Conservation (phyloP, 2,329 filamentous ascomycete genomes). For the Rhynchosporium graminicola region DNA sequence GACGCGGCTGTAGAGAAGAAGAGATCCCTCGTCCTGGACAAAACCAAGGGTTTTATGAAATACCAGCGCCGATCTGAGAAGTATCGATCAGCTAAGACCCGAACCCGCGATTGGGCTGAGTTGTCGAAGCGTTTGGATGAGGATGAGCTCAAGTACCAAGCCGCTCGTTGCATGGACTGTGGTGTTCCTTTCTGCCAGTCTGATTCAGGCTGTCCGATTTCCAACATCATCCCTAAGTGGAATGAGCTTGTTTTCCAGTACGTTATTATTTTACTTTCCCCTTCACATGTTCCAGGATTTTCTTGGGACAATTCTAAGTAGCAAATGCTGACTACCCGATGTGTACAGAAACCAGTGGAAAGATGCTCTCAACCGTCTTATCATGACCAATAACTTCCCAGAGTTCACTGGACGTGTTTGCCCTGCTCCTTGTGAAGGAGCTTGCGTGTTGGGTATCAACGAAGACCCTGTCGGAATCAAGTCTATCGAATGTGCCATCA, state of each 20-base stretch:
- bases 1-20: constrained; percentile 88
- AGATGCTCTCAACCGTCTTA: constrained; percentile 84
- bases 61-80: constrained; percentile 92
- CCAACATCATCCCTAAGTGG: constrained; percentile 97
- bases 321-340: background rate
- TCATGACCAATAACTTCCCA: constrained; percentile 98
- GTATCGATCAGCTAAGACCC: constrained; percentile 80
- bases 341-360: constrained; percentile 68
- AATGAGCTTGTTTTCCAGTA: constrained; percentile 72
- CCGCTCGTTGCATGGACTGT: constrained; percentile 97
- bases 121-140: constrained; percentile 84
- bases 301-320: background rate
- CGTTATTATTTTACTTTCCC: too few species aligned
- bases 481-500: constrained; percentile 96
- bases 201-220: constrained; percentile 92
- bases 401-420: constrained; percentile 98
- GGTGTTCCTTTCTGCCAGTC: constrained; percentile 98
- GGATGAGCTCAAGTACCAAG: constrained; percentile 95
- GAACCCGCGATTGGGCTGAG: constrained; percentile 92
- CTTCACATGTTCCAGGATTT: too few species aligned
- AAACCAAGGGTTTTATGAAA: constrained; percentile 97
- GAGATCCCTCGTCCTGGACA: constrained; percentile 89
- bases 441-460: constrained; percentile 94
- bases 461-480: constrained; percentile 98
- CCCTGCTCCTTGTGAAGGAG: constrained; percentile 93